A percentile compares a stretch with the other conserved stretches of the same genome.
phyloP scores from a whole-genome alignment of 352 stramenopile genomes.

The Phytopythium montanum region DNA sequence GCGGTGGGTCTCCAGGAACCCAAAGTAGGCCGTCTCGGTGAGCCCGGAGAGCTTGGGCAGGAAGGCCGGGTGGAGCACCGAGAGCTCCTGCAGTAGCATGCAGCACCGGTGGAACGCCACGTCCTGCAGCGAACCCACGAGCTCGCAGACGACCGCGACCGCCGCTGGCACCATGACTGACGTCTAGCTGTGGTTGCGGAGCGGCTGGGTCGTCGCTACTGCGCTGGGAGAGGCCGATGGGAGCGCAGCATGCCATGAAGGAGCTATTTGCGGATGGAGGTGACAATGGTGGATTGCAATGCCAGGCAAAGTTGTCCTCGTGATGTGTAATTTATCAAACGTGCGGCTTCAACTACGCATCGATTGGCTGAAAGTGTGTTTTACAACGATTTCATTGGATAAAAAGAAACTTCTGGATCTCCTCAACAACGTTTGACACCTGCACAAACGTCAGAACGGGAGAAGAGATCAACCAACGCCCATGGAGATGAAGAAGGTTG shows the following conservation, averaged over 20 bases:
- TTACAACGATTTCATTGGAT: background rate
- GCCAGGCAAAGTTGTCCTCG: background rate
- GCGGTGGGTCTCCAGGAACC: constrained; percentile 26
- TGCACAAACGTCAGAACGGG: background rate
- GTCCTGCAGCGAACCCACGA: constrained; percentile 53
- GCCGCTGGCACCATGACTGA: background rate
- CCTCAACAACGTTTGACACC: too few species aligned
- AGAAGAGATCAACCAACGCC: background rate
- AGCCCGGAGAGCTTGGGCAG: constrained; percentile 44
- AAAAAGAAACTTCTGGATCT: too few species aligned
- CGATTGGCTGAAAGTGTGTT: background rate
- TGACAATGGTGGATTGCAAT: background rate
- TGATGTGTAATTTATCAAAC: background rate
- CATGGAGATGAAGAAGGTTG: constrained; percentile 1
- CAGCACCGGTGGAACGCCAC: constrained; percentile 57
- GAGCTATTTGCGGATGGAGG: background rate
- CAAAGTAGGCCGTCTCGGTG: constrained; percentile 54
- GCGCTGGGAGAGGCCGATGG: background rate
- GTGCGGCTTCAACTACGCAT: background rate
- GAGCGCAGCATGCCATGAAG: background rate
- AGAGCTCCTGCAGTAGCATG: constrained; percentile 57
- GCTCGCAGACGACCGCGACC: constrained; percentile 26
- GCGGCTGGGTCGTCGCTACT: background rate
- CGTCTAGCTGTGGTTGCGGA: too few species aligned
- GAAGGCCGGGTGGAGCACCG: constrained; percentile 43